Evolutionary conservation across 2,329 filamentous ascomycete species (phyloP).

Genomic region (Helminthosporium solani): DNA sequence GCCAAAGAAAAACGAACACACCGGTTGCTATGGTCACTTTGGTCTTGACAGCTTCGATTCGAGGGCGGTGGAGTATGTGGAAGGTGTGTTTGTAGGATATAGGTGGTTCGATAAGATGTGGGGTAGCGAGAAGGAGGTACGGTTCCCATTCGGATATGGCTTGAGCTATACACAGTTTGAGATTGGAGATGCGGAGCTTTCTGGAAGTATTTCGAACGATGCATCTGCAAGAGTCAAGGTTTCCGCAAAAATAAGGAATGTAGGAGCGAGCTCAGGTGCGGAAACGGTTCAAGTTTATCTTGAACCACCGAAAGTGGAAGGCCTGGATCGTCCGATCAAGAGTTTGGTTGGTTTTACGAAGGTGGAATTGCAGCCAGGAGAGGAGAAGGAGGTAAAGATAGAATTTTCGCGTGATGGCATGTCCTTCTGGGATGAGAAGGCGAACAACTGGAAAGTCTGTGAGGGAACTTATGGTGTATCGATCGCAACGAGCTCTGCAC

Average conservation of each 20-base stretch:
- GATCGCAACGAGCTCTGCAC: constrained; percentile 43
- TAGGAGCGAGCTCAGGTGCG: constrained; percentile 52
- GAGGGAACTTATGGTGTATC: constrained; percentile 64
- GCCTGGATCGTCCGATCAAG: constrained; percentile 61
- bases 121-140: constrained; percentile 54
- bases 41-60: constrained; percentile 62
- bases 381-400: constrained; percentile 58
- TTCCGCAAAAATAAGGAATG: constrained; percentile 60
- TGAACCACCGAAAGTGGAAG: constrained; percentile 53
- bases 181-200: constrained; percentile 43
- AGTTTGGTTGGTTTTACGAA: constrained; percentile 63
- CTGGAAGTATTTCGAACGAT: constrained; percentile 48
- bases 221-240: constrained; percentile 56
- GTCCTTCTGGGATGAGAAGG: constrained; percentile 69
- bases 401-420: constrained; percentile 63
- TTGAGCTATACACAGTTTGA: constrained; percentile 61
- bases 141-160: constrained; percentile 65
- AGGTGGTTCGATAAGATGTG: constrained; percentile 40
- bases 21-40: constrained; percentile 60
- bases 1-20: constrained; percentile 62
- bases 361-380: constrained; percentile 57
- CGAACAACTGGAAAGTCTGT: constrained; percentile 65
- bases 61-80: constrained; percentile 44
- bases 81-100: constrained; percentile 24
- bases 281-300: constrained; percentile 69